Conservation (phyloP, 2,329 filamentous ascomycete genomes). For the Mycosphaerella sp. region DNA sequence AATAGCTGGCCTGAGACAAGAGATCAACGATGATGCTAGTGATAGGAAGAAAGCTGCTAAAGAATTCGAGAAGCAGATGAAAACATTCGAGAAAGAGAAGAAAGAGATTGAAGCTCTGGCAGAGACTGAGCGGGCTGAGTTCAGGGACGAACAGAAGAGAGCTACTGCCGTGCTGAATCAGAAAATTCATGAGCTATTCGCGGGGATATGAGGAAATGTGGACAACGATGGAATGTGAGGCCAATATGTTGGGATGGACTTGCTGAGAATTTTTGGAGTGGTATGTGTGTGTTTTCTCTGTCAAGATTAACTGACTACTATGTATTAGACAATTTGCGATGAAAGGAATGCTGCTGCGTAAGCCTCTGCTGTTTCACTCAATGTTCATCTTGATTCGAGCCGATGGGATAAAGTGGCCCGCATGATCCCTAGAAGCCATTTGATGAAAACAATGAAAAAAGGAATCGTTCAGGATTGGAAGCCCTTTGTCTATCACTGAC, state of each 20-base stretch:
- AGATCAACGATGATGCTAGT: slow-evolving; percentile 13
- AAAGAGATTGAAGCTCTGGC: slow-evolving; percentile 15
- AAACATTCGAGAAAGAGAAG: slow-evolving; percentile 15
- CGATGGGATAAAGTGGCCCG: no score
- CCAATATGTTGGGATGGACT: background rate
- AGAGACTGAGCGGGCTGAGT: slow-evolving; percentile 17
- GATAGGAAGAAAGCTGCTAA: slow-evolving; percentile 6
- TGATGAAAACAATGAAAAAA: no score
- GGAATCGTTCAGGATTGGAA: no score
- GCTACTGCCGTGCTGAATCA: slow-evolving; percentile 15
- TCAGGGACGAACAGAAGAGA: slow-evolving; percentile 19
- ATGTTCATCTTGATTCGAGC: no score
- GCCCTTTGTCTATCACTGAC: no score
- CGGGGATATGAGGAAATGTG: background rate
- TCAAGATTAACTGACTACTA: no score
- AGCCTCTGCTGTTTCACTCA: no score
- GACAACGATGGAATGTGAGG: background rate
- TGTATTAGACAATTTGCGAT: no score
- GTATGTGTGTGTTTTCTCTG: background rate
- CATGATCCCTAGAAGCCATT: no score
- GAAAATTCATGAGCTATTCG: slow-evolving; percentile 19
- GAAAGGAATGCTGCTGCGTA: no score
- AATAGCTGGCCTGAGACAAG: slow-evolving; percentile 16
- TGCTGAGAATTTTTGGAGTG: background rate
- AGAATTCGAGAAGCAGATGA: slow-evolving; percentile 15